These are phyloP conservation scores for Mycena pura DNA, from an alignment of 768 basidiomycete species.

Conservation along the genomic window DNA sequence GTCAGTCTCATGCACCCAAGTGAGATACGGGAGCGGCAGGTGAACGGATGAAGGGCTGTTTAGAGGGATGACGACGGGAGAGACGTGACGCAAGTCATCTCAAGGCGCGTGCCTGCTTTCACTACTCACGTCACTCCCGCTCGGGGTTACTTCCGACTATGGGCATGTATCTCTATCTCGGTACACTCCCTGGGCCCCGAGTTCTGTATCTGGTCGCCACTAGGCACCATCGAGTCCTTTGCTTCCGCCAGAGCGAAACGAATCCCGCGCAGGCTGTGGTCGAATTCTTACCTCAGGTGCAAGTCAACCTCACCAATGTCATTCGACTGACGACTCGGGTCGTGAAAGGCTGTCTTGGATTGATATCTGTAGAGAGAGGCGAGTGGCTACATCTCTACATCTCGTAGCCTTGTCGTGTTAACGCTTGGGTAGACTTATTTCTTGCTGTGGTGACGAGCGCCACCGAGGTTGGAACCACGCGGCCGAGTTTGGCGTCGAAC, in stretches of 20 bases:
- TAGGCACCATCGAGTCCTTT: slow-evolving; percentile 64
- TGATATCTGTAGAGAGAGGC: slow-evolving; percentile 79
- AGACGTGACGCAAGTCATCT: too few relatives aligned
- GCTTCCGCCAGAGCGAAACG: slow-evolving; percentile 69
- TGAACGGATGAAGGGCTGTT: too few relatives aligned
- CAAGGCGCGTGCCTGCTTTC: too few relatives aligned
- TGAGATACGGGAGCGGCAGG: too few relatives aligned
- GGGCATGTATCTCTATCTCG: slow-evolving; percentile 55
- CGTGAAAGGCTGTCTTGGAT: slow-evolving; percentile 85
- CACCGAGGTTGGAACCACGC: slow-evolving; percentile 75
- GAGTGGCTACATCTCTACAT: slow-evolving; percentile 33
- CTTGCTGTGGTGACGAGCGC: slow-evolving; percentile 82
- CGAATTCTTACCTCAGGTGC: slow-evolving; percentile 78
- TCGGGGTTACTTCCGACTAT: too few relatives aligned
- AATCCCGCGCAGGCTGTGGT: slow-evolving; percentile 74
- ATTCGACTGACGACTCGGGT: slow-evolving; percentile 73
- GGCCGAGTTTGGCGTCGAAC: slow-evolving; percentile 56
- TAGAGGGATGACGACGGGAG: too few relatives aligned
- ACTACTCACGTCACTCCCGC: too few relatives aligned
- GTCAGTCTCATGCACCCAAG: too few relatives aligned
- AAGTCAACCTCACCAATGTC: slow-evolving; percentile 71
- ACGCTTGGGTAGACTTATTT: slow-evolving; percentile 70
- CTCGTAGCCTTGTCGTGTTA: background rate
- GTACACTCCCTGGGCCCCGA: slow-evolving; percentile 64
- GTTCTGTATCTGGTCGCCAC: slow-evolving; percentile 77